phyloP scores from a whole-genome alignment of 2,329 filamentous ascomycete genomes.

The Cordyceps cicadae region DNA sequence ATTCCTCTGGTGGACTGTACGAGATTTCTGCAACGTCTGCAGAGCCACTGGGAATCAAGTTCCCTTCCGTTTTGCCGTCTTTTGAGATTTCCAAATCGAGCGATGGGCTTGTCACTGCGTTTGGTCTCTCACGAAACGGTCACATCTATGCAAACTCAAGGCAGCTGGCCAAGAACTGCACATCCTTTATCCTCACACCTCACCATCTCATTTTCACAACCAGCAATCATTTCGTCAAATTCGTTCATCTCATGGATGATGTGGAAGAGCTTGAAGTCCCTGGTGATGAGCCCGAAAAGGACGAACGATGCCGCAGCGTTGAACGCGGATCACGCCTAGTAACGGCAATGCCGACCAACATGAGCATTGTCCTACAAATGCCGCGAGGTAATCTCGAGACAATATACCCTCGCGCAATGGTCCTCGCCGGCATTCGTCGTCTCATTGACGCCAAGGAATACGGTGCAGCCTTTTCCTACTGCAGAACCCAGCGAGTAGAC shows the following conservation, averaged over 20 bases:
- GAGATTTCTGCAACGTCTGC: constrained; percentile 26
- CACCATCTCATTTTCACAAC: constrained; percentile 88
- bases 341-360: constrained; percentile 80
- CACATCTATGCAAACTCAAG: constrained; percentile 69
- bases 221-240: constrained; percentile 85
- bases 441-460: constrained; percentile 78
- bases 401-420: constrained; percentile 85
- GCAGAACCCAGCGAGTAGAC: constrained; percentile 87
- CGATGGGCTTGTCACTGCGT: constrained; percentile 33
- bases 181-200: constrained; percentile 75
- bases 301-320: constrained; percentile 85
- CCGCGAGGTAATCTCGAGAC: constrained; percentile 93
- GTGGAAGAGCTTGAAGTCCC: constrained; percentile 76
- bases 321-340: constrained; percentile 83
- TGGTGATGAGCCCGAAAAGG: constrained; percentile 78
- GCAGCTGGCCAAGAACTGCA: constrained; percentile 75
- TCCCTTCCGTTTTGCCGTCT: constrained; percentile 44
- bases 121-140: constrained; percentile 67
- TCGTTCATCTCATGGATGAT: constrained; percentile 64
- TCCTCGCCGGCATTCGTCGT: constrained; percentile 78
- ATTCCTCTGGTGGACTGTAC: constrained; percentile 37
- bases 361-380: constrained; percentile 86
- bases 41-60: constrained; percentile 29
- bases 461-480: constrained; percentile 73
- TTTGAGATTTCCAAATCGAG: constrained; percentile 38